Evolutionary conservation across 768 basidiomycete genomes (phyloP).

Genomic region (Steccherinum ochraceum): DNA sequence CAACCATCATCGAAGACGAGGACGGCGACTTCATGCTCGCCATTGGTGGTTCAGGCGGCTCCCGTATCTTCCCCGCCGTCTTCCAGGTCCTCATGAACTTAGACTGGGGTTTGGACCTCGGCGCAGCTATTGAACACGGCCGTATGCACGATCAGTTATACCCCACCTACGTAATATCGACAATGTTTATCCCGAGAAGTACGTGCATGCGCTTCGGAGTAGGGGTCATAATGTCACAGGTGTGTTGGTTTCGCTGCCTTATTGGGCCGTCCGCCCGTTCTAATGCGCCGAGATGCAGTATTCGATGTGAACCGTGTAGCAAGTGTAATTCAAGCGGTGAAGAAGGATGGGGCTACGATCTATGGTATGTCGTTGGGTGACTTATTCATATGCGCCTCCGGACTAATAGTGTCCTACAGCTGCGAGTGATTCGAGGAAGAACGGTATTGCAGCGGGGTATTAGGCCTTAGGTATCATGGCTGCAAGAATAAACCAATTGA

Average conservation of each 20-base stretch:
- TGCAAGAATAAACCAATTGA: no score
- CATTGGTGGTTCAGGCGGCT: slow-evolving; percentile 84
- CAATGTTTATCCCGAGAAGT: slow-evolving; percentile 44
- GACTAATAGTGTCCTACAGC: slow-evolving; percentile 34
- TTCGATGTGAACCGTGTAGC: slow-evolving; percentile 65
- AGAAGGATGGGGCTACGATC: slow-evolving; percentile 45
- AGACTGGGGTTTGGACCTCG: slow-evolving; percentile 76
- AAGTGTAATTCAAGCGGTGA: slow-evolving; percentile 68
- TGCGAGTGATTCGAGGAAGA: slow-evolving; percentile 88
- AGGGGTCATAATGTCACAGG: slow-evolving; percentile 72
- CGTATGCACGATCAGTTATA: slow-evolving; percentile 85
- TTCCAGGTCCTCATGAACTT: slow-evolving; percentile 77
- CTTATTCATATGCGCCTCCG: slow-evolving; percentile 1
- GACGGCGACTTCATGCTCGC: slow-evolving; percentile 71
- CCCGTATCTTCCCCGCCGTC: slow-evolving; percentile 74
- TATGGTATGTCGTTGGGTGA: slow-evolving; percentile 39
- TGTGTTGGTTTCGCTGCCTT: slow-evolving; percentile 23
- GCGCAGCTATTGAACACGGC: slow-evolving; percentile 76
- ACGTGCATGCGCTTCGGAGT: slow-evolving; percentile 48
- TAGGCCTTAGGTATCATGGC: no score
- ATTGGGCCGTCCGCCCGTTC: neutral
- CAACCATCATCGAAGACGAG: slow-evolving; percentile 72
- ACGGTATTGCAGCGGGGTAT: slow-evolving; percentile 88
- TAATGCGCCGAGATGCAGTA: slow-evolving; percentile 31
- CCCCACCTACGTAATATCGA: slow-evolving; percentile 59